Evolutionary conservation across 1,139 yeast genomes (phyloP), one percentile per base, ranked within the genome.

Genomic region (Arxiozyma slooffiae): DNA sequence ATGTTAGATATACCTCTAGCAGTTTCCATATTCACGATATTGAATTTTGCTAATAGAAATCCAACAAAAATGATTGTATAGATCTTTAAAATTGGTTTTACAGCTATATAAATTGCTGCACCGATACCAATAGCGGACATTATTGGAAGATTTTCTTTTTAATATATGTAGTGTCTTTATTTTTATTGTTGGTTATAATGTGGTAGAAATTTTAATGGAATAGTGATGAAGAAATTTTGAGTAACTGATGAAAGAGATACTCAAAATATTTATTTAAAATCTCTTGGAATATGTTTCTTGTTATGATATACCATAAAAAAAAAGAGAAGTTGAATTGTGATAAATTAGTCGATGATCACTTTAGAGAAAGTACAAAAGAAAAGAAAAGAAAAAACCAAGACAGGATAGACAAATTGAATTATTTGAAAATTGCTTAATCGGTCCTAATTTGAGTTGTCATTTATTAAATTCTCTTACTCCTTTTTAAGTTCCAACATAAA

Each of bases 1-100:
- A 85, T 74, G 53, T 82, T 81, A 14, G 94, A 82, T 34, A 88
- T 75, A 52, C 86, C 88, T 57, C 85, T 70, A 38, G 86, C 78
- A 16, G 92, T 82, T 45, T 87, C 82, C 39, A 86, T 88, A 0
- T 85, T 74, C 17, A 89, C 70, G 39, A 88, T 76, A 61, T 85
- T 82, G 55, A 71, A 72, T 56, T 77, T 78, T 7, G 95, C 90
- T 9, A 88, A 70, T 38, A 71, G 65, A 60, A 73, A 85, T 8
- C 97, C 97, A 18, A 82, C 68, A 2, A 75, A 81, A 7, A 87
- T 77, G 61, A 87, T 84, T 60, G 85, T 70, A 61, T 88, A 87
- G 57, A 89, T 87, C 70, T 90, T 89, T 69, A 88, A 74, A 53
- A 89, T 83, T 23, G 97, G 97, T 69, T 88, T 89, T 48, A 85